Conservation (phyloP, 2,329 filamentous ascomycete genomes). For the Microdochium paspali region DNA sequence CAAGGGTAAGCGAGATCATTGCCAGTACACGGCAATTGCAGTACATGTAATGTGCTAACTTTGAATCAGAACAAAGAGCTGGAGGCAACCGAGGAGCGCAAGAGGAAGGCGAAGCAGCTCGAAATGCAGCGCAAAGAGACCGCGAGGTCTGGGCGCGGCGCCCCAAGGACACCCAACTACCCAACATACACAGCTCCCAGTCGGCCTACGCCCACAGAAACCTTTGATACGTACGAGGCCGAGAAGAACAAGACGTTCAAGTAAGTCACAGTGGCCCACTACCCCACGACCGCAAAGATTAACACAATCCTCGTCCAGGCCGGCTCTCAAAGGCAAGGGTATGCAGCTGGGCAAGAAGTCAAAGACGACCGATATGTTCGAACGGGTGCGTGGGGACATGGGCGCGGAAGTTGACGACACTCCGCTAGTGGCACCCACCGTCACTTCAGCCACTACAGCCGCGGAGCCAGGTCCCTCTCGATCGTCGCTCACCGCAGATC, state of each 20-base stretch:
- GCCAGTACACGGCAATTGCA: background rate
- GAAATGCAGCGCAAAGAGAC: constrained; percentile 98
- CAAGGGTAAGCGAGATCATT: constrained; percentile 49
- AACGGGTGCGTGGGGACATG: constrained; percentile 85
- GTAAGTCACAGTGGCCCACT: constrained; percentile 31
- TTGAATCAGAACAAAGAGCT: constrained; percentile 82
- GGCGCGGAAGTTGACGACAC: constrained; percentile 74
- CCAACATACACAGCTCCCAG: constrained; percentile 79
- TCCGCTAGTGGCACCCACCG: constrained; percentile 53
- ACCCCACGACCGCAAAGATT: background rate
- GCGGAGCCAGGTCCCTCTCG: constrained; percentile 45
- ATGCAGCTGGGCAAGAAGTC: constrained; percentile 99
- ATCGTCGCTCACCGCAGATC: constrained; percentile 60
- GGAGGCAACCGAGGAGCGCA: constrained; percentile 95
- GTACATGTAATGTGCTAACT: constrained; percentile 4
- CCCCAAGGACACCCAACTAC: constrained; percentile 71
- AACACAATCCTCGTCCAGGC: constrained; percentile 17
- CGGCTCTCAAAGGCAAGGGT: constrained; percentile 81
- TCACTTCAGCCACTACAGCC: constrained; percentile 30
- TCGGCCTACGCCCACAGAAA: constrained; percentile 65
- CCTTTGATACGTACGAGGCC: constrained; percentile 89
- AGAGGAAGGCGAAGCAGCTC: constrained; percentile 95
- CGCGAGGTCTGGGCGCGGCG: constrained; percentile 60
- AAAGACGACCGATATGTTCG: constrained; percentile 95
- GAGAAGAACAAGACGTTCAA: constrained; percentile 94